Evolutionary conservation across 805 yeast species (phyloP).

Genomic region (Saturnispora silvae): DNA sequence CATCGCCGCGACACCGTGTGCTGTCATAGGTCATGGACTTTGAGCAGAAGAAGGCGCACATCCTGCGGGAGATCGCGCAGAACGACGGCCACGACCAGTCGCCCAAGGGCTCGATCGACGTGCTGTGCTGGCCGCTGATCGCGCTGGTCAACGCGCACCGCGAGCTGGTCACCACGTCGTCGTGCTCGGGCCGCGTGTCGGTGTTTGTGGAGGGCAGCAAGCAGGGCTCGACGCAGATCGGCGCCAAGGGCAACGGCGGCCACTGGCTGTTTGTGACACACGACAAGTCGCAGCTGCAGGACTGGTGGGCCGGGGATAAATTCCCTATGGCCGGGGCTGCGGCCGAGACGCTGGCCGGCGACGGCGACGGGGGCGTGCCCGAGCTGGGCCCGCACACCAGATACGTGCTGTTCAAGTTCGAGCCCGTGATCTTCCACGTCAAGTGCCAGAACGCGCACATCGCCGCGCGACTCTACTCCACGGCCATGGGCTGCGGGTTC

Average conservation of each 20-base stretch:
- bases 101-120: conserved; percentile 84
- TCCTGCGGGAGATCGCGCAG: conserved; percentile 41
- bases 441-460: conserved; percentile 52
- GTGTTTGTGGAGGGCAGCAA: conserved; percentile 73
- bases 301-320: conserved; percentile 51
- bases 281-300: conserved; percentile 34
- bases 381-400: conserved; percentile 27
- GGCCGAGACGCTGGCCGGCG: too few relatives aligned
- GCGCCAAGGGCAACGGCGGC: conserved; percentile 83
- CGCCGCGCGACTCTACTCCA: conserved; percentile 53
- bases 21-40: conserved; percentile 34
- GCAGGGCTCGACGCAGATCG: conserved; percentile 32
- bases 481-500: conserved; percentile 78
- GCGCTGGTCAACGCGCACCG: conserved; percentile 48
- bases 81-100: conserved; percentile 51
- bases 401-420: conserved; percentile 65
- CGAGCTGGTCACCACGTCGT: conserved; percentile 76
- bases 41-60: conserved; percentile 51
- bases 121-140: conserved; percentile 61
- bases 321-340: too few relatives aligned
- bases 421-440: conserved; percentile 77
- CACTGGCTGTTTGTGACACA: conserved; percentile 77
- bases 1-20: background rate
- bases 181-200: conserved; percentile 81
- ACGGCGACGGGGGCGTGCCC: too few relatives aligned